Evolutionary conservation across 169 alveolate genomes (phyloP).

Genomic region (Plasmodium fragile): DNA sequence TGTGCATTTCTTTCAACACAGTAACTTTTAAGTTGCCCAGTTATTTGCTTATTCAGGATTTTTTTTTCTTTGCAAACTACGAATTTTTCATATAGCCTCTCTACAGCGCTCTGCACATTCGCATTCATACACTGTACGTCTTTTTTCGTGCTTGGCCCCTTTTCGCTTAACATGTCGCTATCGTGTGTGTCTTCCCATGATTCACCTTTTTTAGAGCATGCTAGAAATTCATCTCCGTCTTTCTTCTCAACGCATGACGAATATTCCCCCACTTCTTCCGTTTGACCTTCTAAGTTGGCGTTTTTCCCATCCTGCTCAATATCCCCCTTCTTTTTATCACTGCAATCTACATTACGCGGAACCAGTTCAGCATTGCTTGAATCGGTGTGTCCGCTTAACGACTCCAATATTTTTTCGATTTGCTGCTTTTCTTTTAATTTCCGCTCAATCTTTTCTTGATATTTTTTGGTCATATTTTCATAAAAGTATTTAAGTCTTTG

Average conservation of each 20-base stretch:
- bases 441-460: slow-evolving; percentile 36
- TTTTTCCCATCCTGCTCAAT: not conserved
- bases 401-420: slow-evolving; percentile 58
- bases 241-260: not conserved
- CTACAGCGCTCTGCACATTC: not conserved
- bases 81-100: slow-evolving; percentile 29
- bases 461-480: slow-evolving; percentile 43
- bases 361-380: not conserved
- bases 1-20: slow-evolving; percentile 38
- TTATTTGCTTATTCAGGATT: slow-evolving; percentile 6
- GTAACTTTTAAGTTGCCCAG: not conserved
- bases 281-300: not conserved
- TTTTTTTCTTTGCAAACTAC: slow-evolving; percentile 31
- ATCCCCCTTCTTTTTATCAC: not conserved
- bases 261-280: not conserved
- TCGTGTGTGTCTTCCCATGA: not conserved
- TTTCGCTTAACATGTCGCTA: not conserved
- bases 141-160: not conserved
- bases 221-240: not conserved
- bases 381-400: slow-evolving; percentile 11
- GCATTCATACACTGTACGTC: not conserved
- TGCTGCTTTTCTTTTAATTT: slow-evolving; percentile 44
- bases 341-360: not conserved
- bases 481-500: slow-evolving; percentile 48
- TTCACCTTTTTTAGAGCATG: not conserved